Conservation (phyloP, 805 yeast species). For the Metschnikowia bowlesiae region DNA sequence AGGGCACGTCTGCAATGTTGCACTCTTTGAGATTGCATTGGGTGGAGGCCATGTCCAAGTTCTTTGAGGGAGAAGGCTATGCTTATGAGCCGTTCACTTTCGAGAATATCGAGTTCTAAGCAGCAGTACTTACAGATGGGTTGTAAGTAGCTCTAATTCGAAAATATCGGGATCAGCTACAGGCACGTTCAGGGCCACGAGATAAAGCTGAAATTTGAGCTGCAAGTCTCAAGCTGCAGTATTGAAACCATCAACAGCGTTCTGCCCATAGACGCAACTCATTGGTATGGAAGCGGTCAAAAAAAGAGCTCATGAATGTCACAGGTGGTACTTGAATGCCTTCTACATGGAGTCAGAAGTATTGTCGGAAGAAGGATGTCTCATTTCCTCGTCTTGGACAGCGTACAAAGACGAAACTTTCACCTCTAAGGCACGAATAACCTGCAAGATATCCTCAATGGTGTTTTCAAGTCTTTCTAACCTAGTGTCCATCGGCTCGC, state of each 20-base stretch:
- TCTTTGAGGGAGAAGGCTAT: slow-evolving; percentile 72
- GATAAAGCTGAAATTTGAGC: too few species aligned
- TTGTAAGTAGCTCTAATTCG: too few species aligned
- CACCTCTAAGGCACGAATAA: not conserved
- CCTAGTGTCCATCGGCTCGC: not conserved
- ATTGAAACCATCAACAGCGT: too few species aligned
- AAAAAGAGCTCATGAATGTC: not conserved
- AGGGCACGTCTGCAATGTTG: slow-evolving; percentile 82
- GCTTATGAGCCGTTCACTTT: slow-evolving; percentile 64
- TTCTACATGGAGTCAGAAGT: not conserved
- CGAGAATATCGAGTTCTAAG: slow-evolving; percentile 14
- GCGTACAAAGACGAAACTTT: not conserved
- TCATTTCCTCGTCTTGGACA: not conserved
- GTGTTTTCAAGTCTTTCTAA: slow-evolving; percentile 1
- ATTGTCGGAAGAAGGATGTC: not conserved
- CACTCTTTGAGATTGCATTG: slow-evolving; percentile 74
- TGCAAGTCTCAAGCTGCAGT: too few species aligned
- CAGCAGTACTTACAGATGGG: not conserved
- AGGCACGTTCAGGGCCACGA: too few species aligned
- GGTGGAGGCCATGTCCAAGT: slow-evolving; percentile 81
- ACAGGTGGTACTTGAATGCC: not conserved
- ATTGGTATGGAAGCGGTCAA: not conserved
- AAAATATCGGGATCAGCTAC: too few species aligned
- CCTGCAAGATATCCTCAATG: slow-evolving; percentile 1
- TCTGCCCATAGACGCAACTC: not conserved